Conservation (phyloP, 1,139 yeast genomes). For the Lodderomyces jiufengensis region DNA sequence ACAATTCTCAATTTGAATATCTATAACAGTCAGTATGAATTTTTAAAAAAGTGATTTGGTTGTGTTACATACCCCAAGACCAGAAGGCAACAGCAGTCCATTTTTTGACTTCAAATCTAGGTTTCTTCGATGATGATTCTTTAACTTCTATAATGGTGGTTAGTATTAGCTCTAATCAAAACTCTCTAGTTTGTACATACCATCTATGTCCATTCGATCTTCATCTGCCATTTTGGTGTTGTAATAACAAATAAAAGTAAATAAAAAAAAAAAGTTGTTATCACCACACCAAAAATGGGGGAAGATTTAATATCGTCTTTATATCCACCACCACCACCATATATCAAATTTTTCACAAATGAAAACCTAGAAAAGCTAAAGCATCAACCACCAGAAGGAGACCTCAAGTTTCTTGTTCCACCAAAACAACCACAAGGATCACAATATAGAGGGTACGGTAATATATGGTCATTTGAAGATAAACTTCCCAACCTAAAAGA, state of each 20-base stretch:
- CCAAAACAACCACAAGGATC: slow-evolving; percentile 60
- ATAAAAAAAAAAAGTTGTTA: not conserved
- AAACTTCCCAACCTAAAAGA: slow-evolving; percentile 63
- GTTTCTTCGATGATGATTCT: slow-evolving; percentile 19
- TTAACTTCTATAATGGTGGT: slow-evolving; percentile 6
- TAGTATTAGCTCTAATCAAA: too few species aligned
- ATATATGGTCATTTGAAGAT: slow-evolving; percentile 75
- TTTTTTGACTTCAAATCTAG: slow-evolving; percentile 48
- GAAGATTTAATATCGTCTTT: slow-evolving; percentile 57
- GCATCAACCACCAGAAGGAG: slow-evolving; percentile 26
- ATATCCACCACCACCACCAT: slow-evolving; percentile 87
- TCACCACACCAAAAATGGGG: not conserved
- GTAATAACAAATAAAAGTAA: too few species aligned
- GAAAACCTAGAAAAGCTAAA: slow-evolving; percentile 48
- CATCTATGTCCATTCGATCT: slow-evolving; percentile 15
- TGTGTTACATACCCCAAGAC: slow-evolving; percentile 80
- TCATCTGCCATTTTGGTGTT: slow-evolving; percentile 9
- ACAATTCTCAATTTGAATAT: slow-evolving; percentile 91
- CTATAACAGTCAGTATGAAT: slow-evolving; percentile 28
- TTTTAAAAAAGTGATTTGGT: not conserved
- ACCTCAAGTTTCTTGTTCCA: slow-evolving; percentile 56
- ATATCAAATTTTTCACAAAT: slow-evolving; percentile 61
- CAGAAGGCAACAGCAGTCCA: slow-evolving; percentile 99
- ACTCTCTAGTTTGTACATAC: slow-evolving; percentile 10
- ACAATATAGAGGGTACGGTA: slow-evolving; percentile 76